Percentiles rank a stretch among this genome's conserved stretches.
Evolutionary conservation across 257 asterid species (phyloP).

Genomic region (Mitragyna speciosa): DNA sequence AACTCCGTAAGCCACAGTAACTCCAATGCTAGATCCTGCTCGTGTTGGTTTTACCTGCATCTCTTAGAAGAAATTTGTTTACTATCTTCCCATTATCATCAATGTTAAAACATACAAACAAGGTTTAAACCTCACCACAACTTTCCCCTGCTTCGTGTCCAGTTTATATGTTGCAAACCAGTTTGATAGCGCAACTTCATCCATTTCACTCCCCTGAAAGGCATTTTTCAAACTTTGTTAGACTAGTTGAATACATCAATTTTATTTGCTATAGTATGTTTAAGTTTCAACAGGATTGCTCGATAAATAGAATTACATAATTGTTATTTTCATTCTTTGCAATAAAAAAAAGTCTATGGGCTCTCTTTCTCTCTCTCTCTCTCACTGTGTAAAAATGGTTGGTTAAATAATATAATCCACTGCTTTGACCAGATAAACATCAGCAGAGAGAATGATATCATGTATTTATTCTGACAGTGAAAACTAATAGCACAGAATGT

Average conservation of each 20-base stretch:
- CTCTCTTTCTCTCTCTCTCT: no score
- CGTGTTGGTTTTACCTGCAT: constrained; percentile 86
- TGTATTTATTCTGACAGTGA: neutral
- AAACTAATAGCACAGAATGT: neutral
- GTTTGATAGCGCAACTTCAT: constrained; percentile 47
- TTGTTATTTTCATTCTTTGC: neutral
- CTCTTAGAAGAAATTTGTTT: constrained; percentile 8
- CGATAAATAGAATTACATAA: neutral
- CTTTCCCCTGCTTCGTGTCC: constrained; percentile 66
- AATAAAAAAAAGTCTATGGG: neutral
- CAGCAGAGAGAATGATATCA: neutral
- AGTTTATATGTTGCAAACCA: constrained; percentile 63
- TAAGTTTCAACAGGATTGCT: neutral
- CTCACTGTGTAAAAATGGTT: no score
- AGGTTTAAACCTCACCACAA: constrained; percentile 62
- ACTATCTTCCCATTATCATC: neutral
- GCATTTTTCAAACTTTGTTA: neutral
- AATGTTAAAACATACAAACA: constrained; percentile 1
- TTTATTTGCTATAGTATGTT: neutral
- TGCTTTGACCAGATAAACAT: neutral
- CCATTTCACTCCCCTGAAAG: constrained; percentile 56
- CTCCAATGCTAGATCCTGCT: constrained; percentile 95
- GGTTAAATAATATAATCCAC: no score
- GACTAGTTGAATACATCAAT: neutral
- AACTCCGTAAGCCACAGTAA: constrained; percentile 85